A percentile compares a stretch with the other conserved stretches of the same genome.
These are phyloP conservation scores for Fusarium subtropicale DNA, from an alignment of 2,329 filamentous ascomycete genomes.

Conservation along the genomic window DNA sequence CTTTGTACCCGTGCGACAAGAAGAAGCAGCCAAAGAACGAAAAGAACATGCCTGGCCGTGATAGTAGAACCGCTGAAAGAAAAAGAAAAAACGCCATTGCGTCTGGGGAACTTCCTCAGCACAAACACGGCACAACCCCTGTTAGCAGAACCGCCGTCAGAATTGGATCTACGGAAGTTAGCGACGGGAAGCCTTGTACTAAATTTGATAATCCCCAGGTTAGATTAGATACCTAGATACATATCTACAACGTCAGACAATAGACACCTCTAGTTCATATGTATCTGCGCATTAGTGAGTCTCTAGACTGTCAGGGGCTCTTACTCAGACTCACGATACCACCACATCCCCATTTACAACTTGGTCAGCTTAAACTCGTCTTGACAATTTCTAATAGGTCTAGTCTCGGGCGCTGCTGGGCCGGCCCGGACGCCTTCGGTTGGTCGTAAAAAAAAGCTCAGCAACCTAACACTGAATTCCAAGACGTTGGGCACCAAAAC, in stretches of 20 bases:
- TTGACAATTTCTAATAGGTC: slow-evolving; percentile 34
- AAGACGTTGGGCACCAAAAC: slow-evolving; percentile 47
- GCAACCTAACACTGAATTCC: slow-evolving; percentile 30
- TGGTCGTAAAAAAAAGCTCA: slow-evolving; percentile 29
- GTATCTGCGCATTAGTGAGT: slow-evolving; percentile 4
- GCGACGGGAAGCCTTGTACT: slow-evolving; percentile 40
- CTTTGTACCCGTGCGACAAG: slow-evolving; percentile 37
- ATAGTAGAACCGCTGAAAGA: slow-evolving; percentile 24
- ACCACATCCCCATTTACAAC: slow-evolving; percentile 20
- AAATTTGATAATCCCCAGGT: slow-evolving; percentile 35
- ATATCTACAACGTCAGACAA: slow-evolving; percentile 20
- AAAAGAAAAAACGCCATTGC: slow-evolving; percentile 34
- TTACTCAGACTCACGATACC: slow-evolving; percentile 24
- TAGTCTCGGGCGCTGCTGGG: slow-evolving; percentile 44
- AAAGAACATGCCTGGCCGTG: slow-evolving; percentile 23
- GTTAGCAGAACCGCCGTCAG: slow-evolving; percentile 11
- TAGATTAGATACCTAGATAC: slow-evolving; percentile 1
- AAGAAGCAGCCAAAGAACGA: slow-evolving; percentile 25
- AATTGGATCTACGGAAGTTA: slow-evolving; percentile 29
- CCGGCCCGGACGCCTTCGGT: slow-evolving; percentile 44
- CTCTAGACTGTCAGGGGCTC: slow-evolving; percentile 14
- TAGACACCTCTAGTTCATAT: slow-evolving; percentile 29
- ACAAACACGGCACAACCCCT: slow-evolving; percentile 25
- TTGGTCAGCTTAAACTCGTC: slow-evolving; percentile 24
- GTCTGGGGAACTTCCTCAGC: slow-evolving; percentile 31